Evolutionary conservation across 805 yeast genomes (phyloP).

Genomic region (Candida sphagnicola): DNA sequence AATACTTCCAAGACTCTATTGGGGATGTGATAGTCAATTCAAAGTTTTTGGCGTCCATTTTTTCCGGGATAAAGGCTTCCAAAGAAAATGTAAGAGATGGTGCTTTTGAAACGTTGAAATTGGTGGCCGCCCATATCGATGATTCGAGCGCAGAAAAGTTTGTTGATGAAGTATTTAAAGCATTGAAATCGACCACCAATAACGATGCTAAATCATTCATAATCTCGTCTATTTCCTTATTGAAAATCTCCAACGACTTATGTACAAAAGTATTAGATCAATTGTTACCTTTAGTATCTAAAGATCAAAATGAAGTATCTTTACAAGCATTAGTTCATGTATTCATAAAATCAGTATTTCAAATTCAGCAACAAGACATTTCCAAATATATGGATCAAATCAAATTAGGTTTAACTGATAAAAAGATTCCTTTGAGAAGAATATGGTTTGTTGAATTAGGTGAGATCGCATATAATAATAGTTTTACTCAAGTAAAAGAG

Average conservation of each 20-base stretch:
- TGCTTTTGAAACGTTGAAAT: slow-evolving; percentile 34
- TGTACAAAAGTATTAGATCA: slow-evolving; percentile 33
- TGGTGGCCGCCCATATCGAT: slow-evolving; percentile 16
- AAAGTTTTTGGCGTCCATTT: slow-evolving; percentile 20
- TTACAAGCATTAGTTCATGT: slow-evolving; percentile 48
- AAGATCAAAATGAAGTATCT: slow-evolving; percentile 73
- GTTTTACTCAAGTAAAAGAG: slow-evolving; percentile 7
- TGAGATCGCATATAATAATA: slow-evolving; percentile 15
- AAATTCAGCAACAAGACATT: slow-evolving; percentile 2
- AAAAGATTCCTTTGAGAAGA: slow-evolving; percentile 58
- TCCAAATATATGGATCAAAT: slow-evolving; percentile 23
- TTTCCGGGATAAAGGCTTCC: slow-evolving; percentile 54
- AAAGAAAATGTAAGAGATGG: slow-evolving; percentile 60
- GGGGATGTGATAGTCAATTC: slow-evolving; percentile 36
- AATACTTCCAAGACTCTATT: slow-evolving; percentile 32
- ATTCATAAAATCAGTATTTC: slow-evolving; percentile 40
- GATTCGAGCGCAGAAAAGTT: slow-evolving; percentile 16
- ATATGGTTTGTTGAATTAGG: slow-evolving; percentile 64
- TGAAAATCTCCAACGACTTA: slow-evolving; percentile 21
- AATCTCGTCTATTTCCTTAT: slow-evolving; percentile 38
- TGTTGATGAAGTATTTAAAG: slow-evolving; percentile 51
- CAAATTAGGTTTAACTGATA: slow-evolving; percentile 59
- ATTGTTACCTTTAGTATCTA: slow-evolving; percentile 51
- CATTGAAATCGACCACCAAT: slow-evolving; percentile 52
- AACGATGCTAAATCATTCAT: slow-evolving; percentile 63